These are phyloP conservation scores for Aureobasidium leucospermi DNA, from an alignment of 2,329 filamentous ascomycete genomes.

Conservation along the genomic window DNA sequence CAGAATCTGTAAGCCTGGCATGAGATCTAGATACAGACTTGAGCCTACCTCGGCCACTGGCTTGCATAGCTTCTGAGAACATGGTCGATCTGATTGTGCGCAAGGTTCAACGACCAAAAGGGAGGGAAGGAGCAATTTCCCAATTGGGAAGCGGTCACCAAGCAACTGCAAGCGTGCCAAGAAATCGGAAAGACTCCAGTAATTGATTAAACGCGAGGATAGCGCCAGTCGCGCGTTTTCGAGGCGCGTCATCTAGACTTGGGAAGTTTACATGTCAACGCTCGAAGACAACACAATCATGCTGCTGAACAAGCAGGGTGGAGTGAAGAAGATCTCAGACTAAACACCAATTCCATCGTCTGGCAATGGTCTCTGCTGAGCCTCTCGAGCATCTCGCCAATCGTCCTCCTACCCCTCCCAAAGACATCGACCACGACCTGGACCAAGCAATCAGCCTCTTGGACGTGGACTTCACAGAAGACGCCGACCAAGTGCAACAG, in stretches of 20 bases:
- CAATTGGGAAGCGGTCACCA: not conserved
- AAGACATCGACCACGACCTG: conserved; percentile 33
- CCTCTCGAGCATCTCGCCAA: conserved; percentile 41
- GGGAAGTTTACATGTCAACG: conserved; percentile 6
- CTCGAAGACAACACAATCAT: conserved; percentile 7
- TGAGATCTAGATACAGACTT: not conserved
- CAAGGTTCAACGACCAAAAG: not conserved
- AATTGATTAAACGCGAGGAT: not conserved
- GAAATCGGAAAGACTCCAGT: not conserved
- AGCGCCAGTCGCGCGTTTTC: not conserved
- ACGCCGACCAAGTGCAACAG: not conserved
- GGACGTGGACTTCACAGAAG: conserved; percentile 32
- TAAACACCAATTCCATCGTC: not conserved
- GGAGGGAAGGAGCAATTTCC: conserved; percentile 10
- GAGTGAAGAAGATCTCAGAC: not conserved
- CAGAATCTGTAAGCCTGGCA: not conserved
- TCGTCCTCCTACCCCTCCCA: conserved; percentile 51
- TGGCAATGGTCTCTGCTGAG: conserved; percentile 31
- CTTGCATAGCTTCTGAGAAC: not conserved
- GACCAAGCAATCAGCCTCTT: conserved; percentile 38
- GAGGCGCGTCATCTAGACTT: conserved; percentile 4
- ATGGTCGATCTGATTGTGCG: not conserved
- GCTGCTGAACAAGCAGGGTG: not conserved
- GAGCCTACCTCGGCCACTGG: not conserved
- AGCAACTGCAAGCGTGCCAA: conserved; percentile 6